Base-by-base conservation (phyloP, 169 alveolate species). In the Plasmodium malariae region DNA sequence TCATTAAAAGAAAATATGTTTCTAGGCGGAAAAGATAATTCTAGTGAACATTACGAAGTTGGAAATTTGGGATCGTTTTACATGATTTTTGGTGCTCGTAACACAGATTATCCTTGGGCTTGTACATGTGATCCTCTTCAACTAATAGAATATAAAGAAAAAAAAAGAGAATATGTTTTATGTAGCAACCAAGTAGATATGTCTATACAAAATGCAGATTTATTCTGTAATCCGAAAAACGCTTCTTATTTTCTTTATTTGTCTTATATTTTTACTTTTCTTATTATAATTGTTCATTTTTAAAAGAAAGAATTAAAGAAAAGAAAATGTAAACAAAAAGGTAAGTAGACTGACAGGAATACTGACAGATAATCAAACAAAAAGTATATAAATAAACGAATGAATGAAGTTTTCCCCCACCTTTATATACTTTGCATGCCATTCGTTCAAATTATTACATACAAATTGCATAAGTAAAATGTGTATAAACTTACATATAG, bases 31-130 rank as follows among this genome's bases (percentile, higher is more conserved):
- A 68, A 83, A 40, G 80, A 48, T 21, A 54, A 28, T 14, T 12
- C 80, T 48, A 83, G 59, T 34, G 86, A 65, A 24, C 36, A 83
- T 83, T 54, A 19, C n/a, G 65, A 83, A 59, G 83, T 65, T n/a
- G 91, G 91, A n/a, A 83, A 68, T 36, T 67, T 36, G 19, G 91
- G 91, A 1, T 67, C 91, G 1, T 83, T 83, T 55, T 83, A 67
- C 48, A 51, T 68, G 69, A 83, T 83, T 51, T 83, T 83, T 68
- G 91, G 85, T 21, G 72, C 70, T 28, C 36, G 93, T 55, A 92
- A 92, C 74, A 89, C 92, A 19, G 96, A 94, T 88, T 94, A 94
- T 21, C 96, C 96, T n/a, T 94, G 96, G 96, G 95, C 96, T 21
- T 94, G 96, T 45, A 71, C 91, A 19, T 94, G 96, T 68, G 93